A percentile compares a stretch with the other conserved stretches of the same genome.
Evolutionary conservation across 192 early-diverging fungal genomes (phyloP).

Genomic region (Podila epicladia): DNA sequence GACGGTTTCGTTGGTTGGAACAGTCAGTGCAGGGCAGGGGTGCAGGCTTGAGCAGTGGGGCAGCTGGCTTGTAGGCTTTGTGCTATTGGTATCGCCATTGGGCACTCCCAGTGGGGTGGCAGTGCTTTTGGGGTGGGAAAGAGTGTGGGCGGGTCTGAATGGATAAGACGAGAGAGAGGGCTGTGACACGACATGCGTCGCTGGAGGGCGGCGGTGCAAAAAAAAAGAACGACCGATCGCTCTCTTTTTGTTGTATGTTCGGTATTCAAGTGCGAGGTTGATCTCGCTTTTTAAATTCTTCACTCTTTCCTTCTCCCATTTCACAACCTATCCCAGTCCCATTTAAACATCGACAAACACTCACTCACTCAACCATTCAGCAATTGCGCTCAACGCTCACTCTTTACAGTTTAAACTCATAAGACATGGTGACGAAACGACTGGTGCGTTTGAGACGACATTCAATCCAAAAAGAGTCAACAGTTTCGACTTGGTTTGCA

Average conservation of each 20-base stretch:
- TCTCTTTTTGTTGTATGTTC: no score
- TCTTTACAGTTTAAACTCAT: no score
- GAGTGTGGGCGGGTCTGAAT: neutral
- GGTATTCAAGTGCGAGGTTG: no score
- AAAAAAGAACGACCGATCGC: no score
- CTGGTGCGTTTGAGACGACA: constrained; percentile 1
- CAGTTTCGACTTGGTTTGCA: no score
- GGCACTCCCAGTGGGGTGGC: no score
- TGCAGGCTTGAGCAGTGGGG: neutral
- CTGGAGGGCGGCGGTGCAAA: neutral
- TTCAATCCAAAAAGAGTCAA: no score
- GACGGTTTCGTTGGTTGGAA: neutral
- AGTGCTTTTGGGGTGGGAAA: neutral
- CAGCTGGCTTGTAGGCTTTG: neutral
- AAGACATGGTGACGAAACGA: neutral
- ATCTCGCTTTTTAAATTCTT: neutral
- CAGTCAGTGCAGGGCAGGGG: neutral
- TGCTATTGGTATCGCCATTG: no score
- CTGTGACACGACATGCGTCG: neutral
- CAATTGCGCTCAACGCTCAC: neutral
- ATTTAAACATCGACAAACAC: neutral
- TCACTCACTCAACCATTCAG: neutral
- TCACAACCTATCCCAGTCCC: neutral
- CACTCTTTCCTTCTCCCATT: neutral
- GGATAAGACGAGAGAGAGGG: neutral